Evolutionary conservation across 768 basidiomycete species (phyloP).

Genomic region (Tylopilus sp.): DNA sequence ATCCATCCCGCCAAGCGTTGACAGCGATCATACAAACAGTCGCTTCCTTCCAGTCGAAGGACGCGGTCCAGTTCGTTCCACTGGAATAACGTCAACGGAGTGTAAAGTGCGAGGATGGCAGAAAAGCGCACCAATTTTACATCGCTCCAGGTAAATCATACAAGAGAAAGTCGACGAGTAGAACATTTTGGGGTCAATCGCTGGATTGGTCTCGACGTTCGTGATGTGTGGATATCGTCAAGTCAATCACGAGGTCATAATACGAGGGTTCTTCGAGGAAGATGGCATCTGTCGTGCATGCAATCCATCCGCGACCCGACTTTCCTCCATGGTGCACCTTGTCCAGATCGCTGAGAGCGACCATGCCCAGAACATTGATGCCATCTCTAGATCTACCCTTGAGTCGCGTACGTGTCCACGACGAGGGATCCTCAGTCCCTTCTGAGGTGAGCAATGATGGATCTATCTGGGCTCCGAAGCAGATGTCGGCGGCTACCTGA

Average conservation of each 20-base stretch:
- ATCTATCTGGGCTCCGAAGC: conserved; percentile 48
- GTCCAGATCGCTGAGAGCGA: no score
- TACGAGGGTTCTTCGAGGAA: conserved; percentile 74
- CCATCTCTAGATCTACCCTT: no score
- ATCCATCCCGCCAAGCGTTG: conserved; percentile 26
- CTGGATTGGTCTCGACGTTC: conserved; percentile 53
- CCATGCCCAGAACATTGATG: no score
- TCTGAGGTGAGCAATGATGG: no score
- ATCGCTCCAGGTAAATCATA: conserved; percentile 84
- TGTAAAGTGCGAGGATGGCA: conserved; percentile 3
- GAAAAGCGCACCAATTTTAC: conserved; percentile 58
- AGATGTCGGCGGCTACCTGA: conserved; percentile 58
- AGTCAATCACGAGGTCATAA: conserved; percentile 79
- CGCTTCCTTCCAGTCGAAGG: conserved; percentile 47
- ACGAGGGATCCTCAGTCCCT: conserved; percentile 23
- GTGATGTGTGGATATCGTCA: conserved; percentile 65
- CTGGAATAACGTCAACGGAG: conserved; percentile 31
- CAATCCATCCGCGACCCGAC: conserved; percentile 75
- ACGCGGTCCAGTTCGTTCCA: conserved; percentile 79
- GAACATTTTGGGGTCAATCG: conserved; percentile 37
- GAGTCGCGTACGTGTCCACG: conserved; percentile 31
- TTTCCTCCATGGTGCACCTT: no score
- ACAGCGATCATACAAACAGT: conserved; percentile 33
- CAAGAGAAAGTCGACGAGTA: conserved; percentile 54
- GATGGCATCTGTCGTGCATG: no score